Evolutionary conservation across 2,329 filamentous ascomycete species (phyloP), one percentile per base, ranked within the genome.

Genomic region (Pseudopithomyces chartarum): DNA sequence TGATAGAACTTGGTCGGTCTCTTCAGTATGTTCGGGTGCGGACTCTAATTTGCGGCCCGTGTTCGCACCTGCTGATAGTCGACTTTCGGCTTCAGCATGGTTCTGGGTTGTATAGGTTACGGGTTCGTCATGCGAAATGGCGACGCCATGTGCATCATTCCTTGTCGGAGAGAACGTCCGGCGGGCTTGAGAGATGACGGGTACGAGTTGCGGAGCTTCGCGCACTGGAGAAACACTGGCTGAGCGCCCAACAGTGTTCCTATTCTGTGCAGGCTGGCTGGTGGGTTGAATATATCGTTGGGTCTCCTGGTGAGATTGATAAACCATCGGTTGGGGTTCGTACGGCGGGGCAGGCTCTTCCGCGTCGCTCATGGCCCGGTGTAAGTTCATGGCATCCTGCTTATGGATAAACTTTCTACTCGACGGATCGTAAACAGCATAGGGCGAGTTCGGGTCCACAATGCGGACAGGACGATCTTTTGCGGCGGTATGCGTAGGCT

Each of bases 31-130:
- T 32, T 48, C 58, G 10, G 51, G 49, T 17, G 55, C 44, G 34
- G 54, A 44, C 22, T 70, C 63, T 12, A 67, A 44, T 33, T 60
- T 65, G 6, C 56, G 63, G 29, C 55, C 53, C 1, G 62, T 61
- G 17, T 69, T 68, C 13, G 65, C 62, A 29, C 64, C 61, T 32
- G 66, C 62, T 2, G 62, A 60, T 52, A 66, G 62, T 51, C 69
- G 67, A 17, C 69, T 62, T 33, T 80, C 76, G 46, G 81, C 78
- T 20, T 73, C 74, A 52, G 80, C 78, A 36, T 76, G 69, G 49
- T 81, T 78, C 57, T 86, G 83, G 13, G 71, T 64, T 51, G 62
- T 58, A 15, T 62, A 32, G 4, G 51, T 3, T 19, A 15, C 45
- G 23, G 45, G 45, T 13, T 39, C 38, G 20, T 51, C 36, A 32